Base-by-base conservation (phyloP, 768 basidiomycete species). In the Pleurotus platypus region DNA sequence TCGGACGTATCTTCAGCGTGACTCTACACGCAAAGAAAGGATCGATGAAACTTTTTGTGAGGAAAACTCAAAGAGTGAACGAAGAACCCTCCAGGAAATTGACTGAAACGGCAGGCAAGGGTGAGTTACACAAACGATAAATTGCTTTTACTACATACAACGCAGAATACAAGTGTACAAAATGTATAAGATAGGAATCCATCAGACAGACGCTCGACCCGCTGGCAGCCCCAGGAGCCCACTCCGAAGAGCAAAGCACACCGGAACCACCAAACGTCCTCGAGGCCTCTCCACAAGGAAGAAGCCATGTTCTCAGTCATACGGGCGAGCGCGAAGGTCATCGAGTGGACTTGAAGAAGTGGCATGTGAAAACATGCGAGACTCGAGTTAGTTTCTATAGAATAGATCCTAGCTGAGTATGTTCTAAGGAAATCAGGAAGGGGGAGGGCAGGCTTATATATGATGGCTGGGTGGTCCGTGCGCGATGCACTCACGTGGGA, bases 371-470 rank as follows among this genome's bases (percentile, higher is more conserved):
- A 81, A 83, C 80, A 82, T 83, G 82, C 82, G 78, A 83, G 80
- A 83, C 80, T 81, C 82, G 80, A 61, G 82, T 83, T 80, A 82
- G 82, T 80, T 79, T 78, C 82, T 83, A 82, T 83, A 82, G 68
- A 83, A 83, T 81, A 83, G 82, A 83, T 83, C 82, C 82, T 83
- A 61, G 82, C 80, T 81, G 82, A 83, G 82, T 83, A 83, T 83
- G 81, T 81, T 83, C 82, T 82, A 59, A 71, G 64, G 81, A 72
- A 69, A 67, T 63, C 64, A 0, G 12, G 0, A 18, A 54, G 30
- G 57, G 46, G n/a, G 58, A 15, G 39, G 30, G 35, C 0, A 47
- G 38, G 63, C 47, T 60, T 80, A 69, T 79, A 74, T 74, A 73
- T 13, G 64, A 58, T 11, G 43, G 1, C 5, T 0, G 13, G 18